Base-by-base conservation (phyloP, 2,329 filamentous ascomycete species). In the Trichoderma semiorbis region DNA sequence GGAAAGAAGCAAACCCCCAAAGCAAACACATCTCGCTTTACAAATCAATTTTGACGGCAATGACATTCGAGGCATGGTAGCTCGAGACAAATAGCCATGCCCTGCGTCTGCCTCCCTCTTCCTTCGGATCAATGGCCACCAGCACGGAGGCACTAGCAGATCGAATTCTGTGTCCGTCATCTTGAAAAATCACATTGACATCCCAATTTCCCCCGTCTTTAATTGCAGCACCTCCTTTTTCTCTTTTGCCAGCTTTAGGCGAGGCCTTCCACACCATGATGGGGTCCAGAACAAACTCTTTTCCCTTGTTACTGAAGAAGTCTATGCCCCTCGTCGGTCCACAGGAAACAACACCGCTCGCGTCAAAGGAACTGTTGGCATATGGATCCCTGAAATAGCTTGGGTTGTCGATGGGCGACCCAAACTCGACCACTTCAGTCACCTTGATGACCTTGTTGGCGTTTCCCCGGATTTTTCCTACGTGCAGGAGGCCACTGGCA, bases 41-140 rank as follows among this genome's bases (percentile, higher is more conserved):
- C 21, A 90, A 77, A 74, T 88, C 83, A 36, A 90, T 83, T 77
- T 85, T 85, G 24, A 87, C 82, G 12, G 87, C 87, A 73, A 89
- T 76, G 39, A 86, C 79, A 71, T 78, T 83, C 36, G 81, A 79
- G 3, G 87, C 85, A 72, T 86, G 73, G 70, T 89, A 88, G 0
- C 89, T 88, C 0, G 88, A 88, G 2, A 86, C 84, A 77, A 88
- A 90, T 18, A 91, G 76, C 87, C 87, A 89, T 0, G 84, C 89
- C 72, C 83, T 83, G 21, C 85, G 83, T 74, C 83, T 81, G 0
- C 83, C 83, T 0, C 74, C 79, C 62, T 85, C 83, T 14, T 80
- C 75, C 16, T 76, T 75, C 0, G 87, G 86, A 50, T 88, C 83
- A 66, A 88, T 84, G 0, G 84, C 83, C 1, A 91, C 82, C 57